These are phyloP conservation scores for Ophiostoma sp. DNA, from an alignment of 2,329 filamentous ascomycete genomes.

Conservation along the genomic window DNA sequence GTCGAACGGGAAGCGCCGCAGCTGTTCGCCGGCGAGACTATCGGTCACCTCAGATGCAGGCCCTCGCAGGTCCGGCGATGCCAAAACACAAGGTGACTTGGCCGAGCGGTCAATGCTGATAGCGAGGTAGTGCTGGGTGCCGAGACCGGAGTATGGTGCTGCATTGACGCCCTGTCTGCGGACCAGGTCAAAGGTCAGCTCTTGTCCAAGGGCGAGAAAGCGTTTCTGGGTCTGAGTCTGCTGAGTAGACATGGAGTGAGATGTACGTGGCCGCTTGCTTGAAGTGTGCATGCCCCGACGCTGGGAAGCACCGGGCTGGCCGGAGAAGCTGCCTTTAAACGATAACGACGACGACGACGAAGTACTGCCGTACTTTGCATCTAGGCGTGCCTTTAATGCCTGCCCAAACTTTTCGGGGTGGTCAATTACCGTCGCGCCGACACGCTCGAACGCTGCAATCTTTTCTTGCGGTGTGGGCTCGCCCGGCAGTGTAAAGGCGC, in stretches of 20 bases:
- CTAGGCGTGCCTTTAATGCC: constrained; percentile 59
- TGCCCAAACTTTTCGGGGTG: constrained; percentile 71
- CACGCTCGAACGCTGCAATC: constrained; percentile 58
- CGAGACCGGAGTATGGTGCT: constrained; percentile 32
- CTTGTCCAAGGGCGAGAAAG: constrained; percentile 50
- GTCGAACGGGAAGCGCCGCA: constrained; percentile 55
- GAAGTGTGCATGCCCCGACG: constrained; percentile 50
- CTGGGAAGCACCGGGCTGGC: constrained; percentile 29
- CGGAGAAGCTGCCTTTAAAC: constrained; percentile 28
- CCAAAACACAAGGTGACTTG: constrained; percentile 59
- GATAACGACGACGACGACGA: background rate
- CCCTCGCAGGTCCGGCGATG: constrained; percentile 40
- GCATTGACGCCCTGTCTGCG: constrained; percentile 45
- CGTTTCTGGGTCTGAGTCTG: constrained; percentile 39
- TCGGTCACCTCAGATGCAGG: background rate
- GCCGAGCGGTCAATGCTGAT: constrained; percentile 61
- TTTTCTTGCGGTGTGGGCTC: constrained; percentile 63
- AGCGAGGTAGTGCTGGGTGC: constrained; percentile 49
- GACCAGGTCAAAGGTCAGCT: constrained; percentile 52
- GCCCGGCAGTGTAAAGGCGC: constrained; percentile 63
- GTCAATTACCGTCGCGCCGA: constrained; percentile 64
- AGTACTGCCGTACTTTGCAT: constrained; percentile 19
- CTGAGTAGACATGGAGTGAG: background rate
- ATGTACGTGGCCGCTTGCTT: background rate
- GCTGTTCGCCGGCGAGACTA: background rate